A percentile compares a stretch with the other conserved stretches of the same genome.
Evolutionary conservation across 1,284 basidiomycete species (phyloP).

Genomic region (Caloboletus firmus): DNA sequence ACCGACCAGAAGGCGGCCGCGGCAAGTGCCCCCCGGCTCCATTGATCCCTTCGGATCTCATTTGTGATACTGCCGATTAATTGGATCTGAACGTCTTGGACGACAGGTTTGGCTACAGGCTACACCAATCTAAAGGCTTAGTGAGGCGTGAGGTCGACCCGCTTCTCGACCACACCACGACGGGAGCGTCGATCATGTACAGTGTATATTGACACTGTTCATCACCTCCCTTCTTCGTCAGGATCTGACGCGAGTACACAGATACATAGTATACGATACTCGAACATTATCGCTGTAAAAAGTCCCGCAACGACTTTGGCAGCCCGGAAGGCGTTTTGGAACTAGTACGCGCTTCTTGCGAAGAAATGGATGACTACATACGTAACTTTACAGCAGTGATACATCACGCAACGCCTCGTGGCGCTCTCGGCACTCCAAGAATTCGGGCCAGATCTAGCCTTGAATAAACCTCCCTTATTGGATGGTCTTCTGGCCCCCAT

Average conservation of each 20-base stretch:
- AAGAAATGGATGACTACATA: too few relatives aligned
- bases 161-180: neutral
- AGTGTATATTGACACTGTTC: neutral
- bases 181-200: neutral
- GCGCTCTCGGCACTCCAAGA: neutral
- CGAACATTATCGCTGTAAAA: neutral
- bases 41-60: conserved; percentile 11
- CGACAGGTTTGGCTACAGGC: neutral
- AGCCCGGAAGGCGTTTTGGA: neutral
- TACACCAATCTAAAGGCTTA: neutral
- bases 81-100: neutral
- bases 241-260: neutral
- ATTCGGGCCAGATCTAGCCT: neutral
- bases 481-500: neutral
- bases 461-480: neutral
- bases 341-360: neutral
- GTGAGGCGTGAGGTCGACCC: neutral
- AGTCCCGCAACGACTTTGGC: neutral
- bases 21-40: neutral
- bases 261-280: neutral
- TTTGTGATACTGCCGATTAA: conserved; percentile 5
- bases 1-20: neutral
- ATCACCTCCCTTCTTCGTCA: neutral
- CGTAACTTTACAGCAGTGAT: conserved; percentile 1
- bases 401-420: conserved; percentile 5